These are phyloP conservation scores for Brasilioporus rufonigricans DNA, from an alignment of 768 basidiomycete genomes.

Conservation along the genomic window DNA sequence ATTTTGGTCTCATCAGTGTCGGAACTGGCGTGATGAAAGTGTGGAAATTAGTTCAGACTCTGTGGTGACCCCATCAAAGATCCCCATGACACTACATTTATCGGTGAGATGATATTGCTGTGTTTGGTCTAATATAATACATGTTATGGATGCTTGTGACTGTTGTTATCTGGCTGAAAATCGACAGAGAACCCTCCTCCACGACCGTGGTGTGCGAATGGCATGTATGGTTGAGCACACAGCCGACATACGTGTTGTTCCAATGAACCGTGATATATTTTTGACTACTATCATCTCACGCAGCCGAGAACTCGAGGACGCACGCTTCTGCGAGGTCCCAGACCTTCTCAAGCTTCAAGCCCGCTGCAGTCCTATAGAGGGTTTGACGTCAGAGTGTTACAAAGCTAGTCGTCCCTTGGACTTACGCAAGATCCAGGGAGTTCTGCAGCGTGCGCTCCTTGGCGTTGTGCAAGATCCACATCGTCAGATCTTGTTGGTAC, in stretches of 20 bases:
- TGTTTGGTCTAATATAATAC: background rate
- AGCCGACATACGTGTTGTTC: background rate
- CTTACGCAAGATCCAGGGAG: slow-evolving; percentile 29
- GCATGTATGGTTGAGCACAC: slow-evolving; percentile 19
- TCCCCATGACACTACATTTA: background rate
- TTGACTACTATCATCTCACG: background rate
- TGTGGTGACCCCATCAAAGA: slow-evolving; percentile 15
- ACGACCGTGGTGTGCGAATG: background rate
- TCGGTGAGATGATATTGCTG: background rate
- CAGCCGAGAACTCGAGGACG: too few species aligned
- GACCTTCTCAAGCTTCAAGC: too few species aligned
- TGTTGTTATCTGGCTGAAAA: background rate
- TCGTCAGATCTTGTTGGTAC: too few species aligned
- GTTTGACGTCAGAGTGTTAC: slow-evolving; percentile 1
- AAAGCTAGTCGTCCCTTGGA: background rate
- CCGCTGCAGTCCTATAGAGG: slow-evolving; percentile 18
- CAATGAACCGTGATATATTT: background rate
- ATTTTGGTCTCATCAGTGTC: slow-evolving; percentile 42
- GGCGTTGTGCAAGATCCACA: background rate
- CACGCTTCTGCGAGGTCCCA: slow-evolving; percentile 31
- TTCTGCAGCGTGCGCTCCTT: slow-evolving; percentile 22
- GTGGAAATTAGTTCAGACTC: slow-evolving; percentile 54
- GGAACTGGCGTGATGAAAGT: slow-evolving; percentile 75
- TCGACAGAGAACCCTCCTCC: background rate
- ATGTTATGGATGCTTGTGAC: background rate